Base-by-base conservation (phyloP, 257 asterid species). In the Lavandula angustifolia region DNA sequence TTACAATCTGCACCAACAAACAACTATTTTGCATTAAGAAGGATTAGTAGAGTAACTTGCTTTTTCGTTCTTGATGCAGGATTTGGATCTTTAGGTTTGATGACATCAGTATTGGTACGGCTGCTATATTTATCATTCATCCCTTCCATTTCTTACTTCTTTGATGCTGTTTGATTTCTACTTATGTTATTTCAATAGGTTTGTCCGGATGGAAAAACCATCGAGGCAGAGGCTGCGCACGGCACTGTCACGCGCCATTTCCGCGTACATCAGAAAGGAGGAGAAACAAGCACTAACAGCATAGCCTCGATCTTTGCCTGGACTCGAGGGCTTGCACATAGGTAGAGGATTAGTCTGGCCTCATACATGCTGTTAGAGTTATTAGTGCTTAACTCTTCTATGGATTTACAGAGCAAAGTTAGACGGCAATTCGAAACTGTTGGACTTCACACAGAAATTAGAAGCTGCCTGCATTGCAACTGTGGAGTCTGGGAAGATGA, bases 281-380 rank as follows among this genome's bases (percentile, higher is more conserved):
- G 96, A 49, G 99, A 94, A 79, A 94, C 99, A 22, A 94, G 99
- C 85, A 90, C 99, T 16, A 90, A 94, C 51, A 94, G 99, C 94
- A 94, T 94, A 9, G 97, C 99, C 4, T 94, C 99, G 11, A 94
- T 94, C 73, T 90, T 90, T 77, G 99, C 99, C 68, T 94, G 99
- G 99, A 79, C 99, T 16, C 79, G 96, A 41, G 99, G 99, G 68
- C 98, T 94, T 65, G 99, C 98, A 34, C 99, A 94, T 79, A 84
- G 97, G 99, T 87, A 80, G 22, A 49, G n/a, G 8, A 33, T 57
- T 47, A 9, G 5, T 22, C 49, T 60, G 2, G 54, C n/a, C 6
- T 41, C 6, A 41, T 3, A 41, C 22, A 12, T 41, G 9, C 18
- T 40, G 7, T 22, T 17, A 41, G 34, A 38, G 50, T 11, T 57